Evolutionary conservation across 208 protist species (phyloP).

Genomic region (Trypanosoma conorhini): DNA sequence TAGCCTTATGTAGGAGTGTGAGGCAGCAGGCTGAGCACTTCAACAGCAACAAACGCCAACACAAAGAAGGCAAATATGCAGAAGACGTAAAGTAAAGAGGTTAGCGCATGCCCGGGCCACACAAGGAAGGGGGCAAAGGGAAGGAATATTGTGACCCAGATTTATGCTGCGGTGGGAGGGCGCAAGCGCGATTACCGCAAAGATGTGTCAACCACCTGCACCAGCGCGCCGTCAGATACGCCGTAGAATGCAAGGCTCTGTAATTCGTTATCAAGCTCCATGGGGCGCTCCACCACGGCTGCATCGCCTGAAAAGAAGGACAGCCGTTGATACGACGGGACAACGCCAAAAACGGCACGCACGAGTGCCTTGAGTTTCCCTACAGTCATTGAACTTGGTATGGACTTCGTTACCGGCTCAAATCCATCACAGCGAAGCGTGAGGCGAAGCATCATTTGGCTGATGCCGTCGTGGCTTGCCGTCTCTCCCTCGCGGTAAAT

Average conservation of each 20-base stretch:
- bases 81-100: constrained; percentile 8
- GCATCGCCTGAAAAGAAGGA: constrained; percentile 66
- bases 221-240: constrained; percentile 59
- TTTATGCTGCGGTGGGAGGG: not conserved
- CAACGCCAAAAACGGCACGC: constrained; percentile 67
- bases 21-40: not conserved
- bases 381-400: constrained; percentile 79
- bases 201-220: constrained; percentile 73
- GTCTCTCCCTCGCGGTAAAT: constrained; percentile 76
- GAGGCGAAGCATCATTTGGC: constrained; percentile 71
- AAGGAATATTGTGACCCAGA: not conserved
- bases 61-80: constrained; percentile 23
- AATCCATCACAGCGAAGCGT: constrained; percentile 47
- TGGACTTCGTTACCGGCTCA: constrained; percentile 34
- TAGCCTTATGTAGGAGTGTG: not conserved
- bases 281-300: constrained; percentile 53
- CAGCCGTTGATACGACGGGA: constrained; percentile 57
- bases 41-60: not conserved
- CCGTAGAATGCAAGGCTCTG: constrained; percentile 81
- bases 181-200: constrained; percentile 28
- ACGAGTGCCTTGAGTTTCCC: constrained; percentile 82
- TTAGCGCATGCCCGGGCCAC: not conserved
- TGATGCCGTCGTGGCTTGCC: constrained; percentile 54
- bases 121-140: constrained; percentile 21
- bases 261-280: constrained; percentile 64